Conservation (phyloP, 1,284 basidiomycete genomes). For the Meira nashicola region DNA sequence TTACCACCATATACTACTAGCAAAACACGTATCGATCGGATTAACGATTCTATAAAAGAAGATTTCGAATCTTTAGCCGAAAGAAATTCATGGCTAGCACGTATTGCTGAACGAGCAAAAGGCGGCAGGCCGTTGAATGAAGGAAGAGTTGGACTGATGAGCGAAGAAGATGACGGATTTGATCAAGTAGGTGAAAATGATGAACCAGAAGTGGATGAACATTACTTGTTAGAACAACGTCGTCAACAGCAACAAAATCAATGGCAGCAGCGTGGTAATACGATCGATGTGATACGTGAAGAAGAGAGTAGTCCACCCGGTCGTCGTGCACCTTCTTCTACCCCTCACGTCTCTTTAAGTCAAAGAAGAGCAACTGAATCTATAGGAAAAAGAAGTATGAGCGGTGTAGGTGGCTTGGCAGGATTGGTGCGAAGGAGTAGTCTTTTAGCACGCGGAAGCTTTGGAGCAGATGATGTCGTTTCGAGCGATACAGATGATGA, state of each 20-base stretch:
- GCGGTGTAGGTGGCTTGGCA: not conserved
- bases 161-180: constrained; percentile 2
- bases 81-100: constrained; percentile 32
- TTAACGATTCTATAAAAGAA: constrained; percentile 30
- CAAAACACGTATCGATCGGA: constrained; percentile 22
- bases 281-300: not conserved
- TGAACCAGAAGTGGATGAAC: constrained; percentile 12
- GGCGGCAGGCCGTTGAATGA: constrained; percentile 11
- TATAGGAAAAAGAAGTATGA: not conserved
- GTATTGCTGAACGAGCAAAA: constrained; percentile 14
- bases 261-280: not conserved
- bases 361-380: constrained; percentile 1
- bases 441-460: constrained; percentile 4
- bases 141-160: constrained; percentile 11
- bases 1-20: constrained; percentile 12
- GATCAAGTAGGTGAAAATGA: constrained; percentile 6
- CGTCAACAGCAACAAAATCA: not conserved
- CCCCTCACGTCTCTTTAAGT: not conserved
- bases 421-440: constrained; percentile 1
- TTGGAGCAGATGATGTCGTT: not conserved
- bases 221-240: not conserved
- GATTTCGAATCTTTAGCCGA: constrained; percentile 31
- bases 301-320: not conserved
- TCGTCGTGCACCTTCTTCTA: not conserved
- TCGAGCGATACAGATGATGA: no score